Percentiles rank a stretch among this genome's conserved stretches.
Evolutionary conservation across 176 grass and related monocot genomes (phyloP).

Genomic region (Phragmites australis): DNA sequence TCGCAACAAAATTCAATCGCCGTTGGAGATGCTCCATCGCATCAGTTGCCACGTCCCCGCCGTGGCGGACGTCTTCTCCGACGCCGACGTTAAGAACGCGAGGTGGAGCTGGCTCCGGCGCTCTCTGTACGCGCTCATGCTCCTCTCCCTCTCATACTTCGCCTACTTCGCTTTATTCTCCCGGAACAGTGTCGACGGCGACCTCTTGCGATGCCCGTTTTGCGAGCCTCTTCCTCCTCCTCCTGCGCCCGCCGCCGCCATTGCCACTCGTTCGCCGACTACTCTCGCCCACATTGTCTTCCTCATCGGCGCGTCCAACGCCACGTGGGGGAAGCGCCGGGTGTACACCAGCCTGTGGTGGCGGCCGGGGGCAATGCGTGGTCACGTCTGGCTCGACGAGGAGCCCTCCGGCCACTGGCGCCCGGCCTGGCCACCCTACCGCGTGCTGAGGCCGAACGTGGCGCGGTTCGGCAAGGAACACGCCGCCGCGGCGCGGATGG

Average conservation of each 20-base stretch:
- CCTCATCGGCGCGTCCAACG: constrained; percentile 50
- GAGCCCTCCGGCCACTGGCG: constrained; percentile 40
- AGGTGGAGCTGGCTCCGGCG: constrained; percentile 8
- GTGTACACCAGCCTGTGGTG: constrained; percentile 58
- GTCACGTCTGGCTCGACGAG: constrained; percentile 65
- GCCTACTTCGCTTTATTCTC: constrained; percentile 14
- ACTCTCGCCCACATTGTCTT: constrained; percentile 49
- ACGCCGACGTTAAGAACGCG: neutral
- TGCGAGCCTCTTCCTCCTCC: neutral
- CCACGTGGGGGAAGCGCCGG: constrained; percentile 29
- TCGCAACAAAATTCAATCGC: neutral
- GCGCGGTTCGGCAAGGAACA: constrained; percentile 44
- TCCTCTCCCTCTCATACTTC: constrained; percentile 19
- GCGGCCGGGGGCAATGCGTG: constrained; percentile 40
- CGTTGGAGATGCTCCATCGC: neutral
- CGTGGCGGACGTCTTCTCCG: neutral
- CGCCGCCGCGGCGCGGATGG: constrained; percentile 53
- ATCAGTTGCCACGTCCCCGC: neutral
- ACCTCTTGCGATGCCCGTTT: neutral
- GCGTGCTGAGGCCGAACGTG: constrained; percentile 42
- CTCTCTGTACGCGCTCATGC: neutral
- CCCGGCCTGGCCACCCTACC: constrained; percentile 44
- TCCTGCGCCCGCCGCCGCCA: neutral
- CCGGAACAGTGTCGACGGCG: neutral
- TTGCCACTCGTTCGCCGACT: neutral